These are phyloP conservation scores for Lepiota subincarnata DNA, from an alignment of 768 basidiomycete species.

Conservation along the genomic window DNA sequence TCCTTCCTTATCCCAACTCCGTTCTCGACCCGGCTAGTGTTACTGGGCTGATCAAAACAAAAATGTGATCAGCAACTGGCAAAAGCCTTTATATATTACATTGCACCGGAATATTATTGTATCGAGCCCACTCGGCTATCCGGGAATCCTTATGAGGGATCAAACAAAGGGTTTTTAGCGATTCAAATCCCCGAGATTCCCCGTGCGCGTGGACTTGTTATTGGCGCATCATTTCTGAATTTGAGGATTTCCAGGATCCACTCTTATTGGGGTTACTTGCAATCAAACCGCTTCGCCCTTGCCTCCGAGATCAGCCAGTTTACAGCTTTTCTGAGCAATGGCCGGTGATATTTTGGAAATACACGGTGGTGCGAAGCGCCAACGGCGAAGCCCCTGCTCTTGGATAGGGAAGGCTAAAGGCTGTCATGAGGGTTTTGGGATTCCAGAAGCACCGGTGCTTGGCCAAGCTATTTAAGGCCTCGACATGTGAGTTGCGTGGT, in stretches of 20 bases:
- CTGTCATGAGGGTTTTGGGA: slow-evolving; percentile 3
- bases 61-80: slow-evolving; percentile 24
- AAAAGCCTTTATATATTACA: neutral
- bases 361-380: neutral
- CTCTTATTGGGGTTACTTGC: neutral
- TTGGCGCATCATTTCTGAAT: too few relatives aligned
- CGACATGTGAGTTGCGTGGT: neutral
- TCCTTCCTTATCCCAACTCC: slow-evolving; percentile 58
- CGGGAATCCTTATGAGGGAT: too few relatives aligned
- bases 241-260: too few relatives aligned
- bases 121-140: too few relatives aligned
- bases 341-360: slow-evolving; percentile 10
- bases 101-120: neutral
- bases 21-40: slow-evolving; percentile 59
- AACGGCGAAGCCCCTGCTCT: neutral
- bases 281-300: neutral
- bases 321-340: neutral
- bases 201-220: too few relatives aligned
- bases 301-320: neutral
- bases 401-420: neutral
- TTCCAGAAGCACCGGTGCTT: neutral
- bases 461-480: neutral
- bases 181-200: too few relatives aligned
- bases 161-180: too few relatives aligned
- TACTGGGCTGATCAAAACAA: slow-evolving; percentile 48